Evolutionary conservation across 352 stramenopile genomes (phyloP).

Genomic region (Saprolegnia parasitica): DNA sequence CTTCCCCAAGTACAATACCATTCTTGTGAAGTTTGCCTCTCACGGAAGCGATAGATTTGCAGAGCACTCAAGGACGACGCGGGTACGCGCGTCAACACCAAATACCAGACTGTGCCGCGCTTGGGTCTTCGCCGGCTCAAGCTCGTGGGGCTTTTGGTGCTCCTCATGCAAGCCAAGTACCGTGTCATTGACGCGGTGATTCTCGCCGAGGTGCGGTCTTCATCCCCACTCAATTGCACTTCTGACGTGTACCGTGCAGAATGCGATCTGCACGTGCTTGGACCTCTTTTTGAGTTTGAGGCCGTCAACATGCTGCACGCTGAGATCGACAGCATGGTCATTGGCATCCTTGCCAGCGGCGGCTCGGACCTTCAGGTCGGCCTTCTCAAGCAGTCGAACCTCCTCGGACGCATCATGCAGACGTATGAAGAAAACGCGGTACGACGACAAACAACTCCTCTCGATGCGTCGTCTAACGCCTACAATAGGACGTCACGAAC

Average conservation of each 20-base stretch:
- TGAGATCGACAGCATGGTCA: constrained; percentile 81
- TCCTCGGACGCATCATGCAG: constrained; percentile 69
- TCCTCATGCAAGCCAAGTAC: constrained; percentile 83
- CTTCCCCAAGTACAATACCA: constrained; percentile 44
- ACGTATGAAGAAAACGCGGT: constrained; percentile 75
- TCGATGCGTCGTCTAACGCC: not conserved
- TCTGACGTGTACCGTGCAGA: constrained; percentile 25
- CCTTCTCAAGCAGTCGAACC: constrained; percentile 67
- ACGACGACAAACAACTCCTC: not conserved
- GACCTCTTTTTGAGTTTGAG: constrained; percentile 87
- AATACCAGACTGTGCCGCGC: constrained; percentile 61
- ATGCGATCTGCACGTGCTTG: constrained; percentile 67
- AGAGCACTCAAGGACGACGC: constrained; percentile 56
- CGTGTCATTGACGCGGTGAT: constrained; percentile 66
- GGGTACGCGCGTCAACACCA: constrained; percentile 68
- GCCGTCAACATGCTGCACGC: constrained; percentile 84
- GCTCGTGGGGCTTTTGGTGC: constrained; percentile 67
- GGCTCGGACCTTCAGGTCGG: constrained; percentile 63
- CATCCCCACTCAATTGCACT: not conserved
- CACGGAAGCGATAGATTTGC: constrained; percentile 26
- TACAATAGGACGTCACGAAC: constrained; percentile 31
- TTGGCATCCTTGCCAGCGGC: constrained; percentile 76
- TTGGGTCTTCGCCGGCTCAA: constrained; percentile 75
- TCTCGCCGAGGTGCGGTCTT: constrained; percentile 40
- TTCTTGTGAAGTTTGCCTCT: constrained; percentile 27